Conservation (phyloP, 2,329 filamentous ascomycete genomes). For the Ampelomyces quisqualis region DNA sequence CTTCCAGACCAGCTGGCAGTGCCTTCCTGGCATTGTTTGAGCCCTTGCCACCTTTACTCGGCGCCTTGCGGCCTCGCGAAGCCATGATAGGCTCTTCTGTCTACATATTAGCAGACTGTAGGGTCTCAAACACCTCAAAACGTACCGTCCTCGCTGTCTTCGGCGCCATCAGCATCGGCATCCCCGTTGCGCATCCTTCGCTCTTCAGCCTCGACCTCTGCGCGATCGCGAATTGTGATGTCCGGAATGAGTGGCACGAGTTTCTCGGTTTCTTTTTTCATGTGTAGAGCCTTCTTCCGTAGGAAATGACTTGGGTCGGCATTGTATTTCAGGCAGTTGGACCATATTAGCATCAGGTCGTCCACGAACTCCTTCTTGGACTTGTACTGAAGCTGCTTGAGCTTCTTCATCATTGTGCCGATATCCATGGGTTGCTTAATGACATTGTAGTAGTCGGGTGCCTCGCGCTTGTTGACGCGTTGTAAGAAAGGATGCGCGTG, state of each 20-base stretch:
- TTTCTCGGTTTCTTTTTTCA: conserved; percentile 97
- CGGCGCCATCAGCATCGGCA: conserved; percentile 75
- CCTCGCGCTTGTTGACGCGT: conserved; percentile 94
- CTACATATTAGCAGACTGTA: conserved; percentile 1
- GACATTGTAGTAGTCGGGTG: conserved; percentile 88
- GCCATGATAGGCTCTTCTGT: conserved; percentile 88
- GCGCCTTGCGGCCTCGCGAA: conserved; percentile 85
- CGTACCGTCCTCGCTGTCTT: conserved; percentile 81
- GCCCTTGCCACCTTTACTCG: conserved; percentile 71
- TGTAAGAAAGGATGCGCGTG: conserved; percentile 95
- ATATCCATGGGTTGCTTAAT: conserved; percentile 99
- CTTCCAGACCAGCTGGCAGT: conserved; percentile 71
- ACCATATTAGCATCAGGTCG: conserved; percentile 93
- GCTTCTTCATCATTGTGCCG: conserved; percentile 96
- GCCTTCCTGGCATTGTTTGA: conserved; percentile 67
- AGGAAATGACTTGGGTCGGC: conserved; percentile 83
- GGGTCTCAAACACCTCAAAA: conserved; percentile 1
- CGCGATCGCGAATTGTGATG: conserved; percentile 82
- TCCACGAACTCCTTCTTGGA: conserved; percentile 89
- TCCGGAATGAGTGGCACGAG: conserved; percentile 93
- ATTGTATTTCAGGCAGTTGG: conserved; percentile 95
- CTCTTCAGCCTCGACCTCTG: conserved; percentile 76
- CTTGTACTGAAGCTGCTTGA: conserved; percentile 64
- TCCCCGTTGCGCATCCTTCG: conserved; percentile 81
- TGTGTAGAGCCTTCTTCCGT: conserved; percentile 88